Evolutionary conservation across 2,329 filamentous ascomycete genomes (phyloP), one percentile per base, ranked within the genome.

Genomic region (Epichloe festucae): DNA sequence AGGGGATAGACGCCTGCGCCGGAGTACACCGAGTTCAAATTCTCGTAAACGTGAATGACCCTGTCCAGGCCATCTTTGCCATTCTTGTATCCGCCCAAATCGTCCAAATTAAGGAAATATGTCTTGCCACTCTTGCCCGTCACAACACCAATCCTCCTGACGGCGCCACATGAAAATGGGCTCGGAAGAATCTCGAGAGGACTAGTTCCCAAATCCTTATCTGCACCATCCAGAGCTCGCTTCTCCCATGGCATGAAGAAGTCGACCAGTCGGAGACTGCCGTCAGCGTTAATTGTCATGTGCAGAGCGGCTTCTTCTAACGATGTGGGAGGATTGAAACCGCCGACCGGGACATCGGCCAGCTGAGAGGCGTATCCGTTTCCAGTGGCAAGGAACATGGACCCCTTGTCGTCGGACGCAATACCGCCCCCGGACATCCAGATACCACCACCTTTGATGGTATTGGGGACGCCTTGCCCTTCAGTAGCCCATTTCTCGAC

Each of bases 171-270:
- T 0, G 66, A 65, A 52, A 77, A 77, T 2, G 66, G 60, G 10
- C 55, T 63, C 0, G 70, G 67, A 5, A 71, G 56, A 3, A 71
- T 61, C 46, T 75, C 71, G 1, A 76, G 65, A 1, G 74, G 65
- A 14, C 67, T 66, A 0, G 72, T 67, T 5, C 75, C 75, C 6
- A 78, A 59, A 57, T 78, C 75, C 48, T 72, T 70, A 50, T 78
- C 74, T 0, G 69, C 74, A 7, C 71, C 73, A 48, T 77, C 73
- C 47, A 77, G 63, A 0, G 70, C 66, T 51, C 67, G 66, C 51
- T 78, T 77, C 46, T 77, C 74, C 55, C 69, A 75, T 0, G 76
- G 76, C 67, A 78, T 74, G 53, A 78, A 78, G 57, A 77, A 79
- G 49, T 78, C 75, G 10, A 69, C 65, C 4, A 77, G 55, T 0